These are phyloP conservation scores for Chlamydomonas schloesseri DNA, from an alignment of 139 green algal genomes.

Conservation along the genomic window DNA sequence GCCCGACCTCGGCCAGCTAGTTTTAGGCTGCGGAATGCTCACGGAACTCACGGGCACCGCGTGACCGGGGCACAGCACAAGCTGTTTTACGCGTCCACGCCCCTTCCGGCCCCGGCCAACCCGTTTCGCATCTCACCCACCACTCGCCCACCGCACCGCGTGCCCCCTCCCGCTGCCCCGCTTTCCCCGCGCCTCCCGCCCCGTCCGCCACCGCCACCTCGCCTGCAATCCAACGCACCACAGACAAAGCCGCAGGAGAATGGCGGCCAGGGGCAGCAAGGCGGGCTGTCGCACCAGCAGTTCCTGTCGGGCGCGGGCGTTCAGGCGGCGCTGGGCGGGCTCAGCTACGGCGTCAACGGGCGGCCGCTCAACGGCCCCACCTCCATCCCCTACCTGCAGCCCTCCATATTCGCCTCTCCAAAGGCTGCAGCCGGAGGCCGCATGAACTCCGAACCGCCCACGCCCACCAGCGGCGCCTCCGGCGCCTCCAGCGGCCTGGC, in stretches of 20 bases:
- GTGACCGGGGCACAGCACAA: too few relatives aligned
- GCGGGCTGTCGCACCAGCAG: not conserved
- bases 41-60: too few relatives aligned
- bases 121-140: too few relatives aligned
- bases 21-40: too few relatives aligned
- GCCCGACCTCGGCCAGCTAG: too few relatives aligned
- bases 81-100: too few relatives aligned
- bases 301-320: slow-evolving; percentile 15
- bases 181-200: not conserved
- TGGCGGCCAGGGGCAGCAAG: not conserved
- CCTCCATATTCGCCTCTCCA: slow-evolving; percentile 1
- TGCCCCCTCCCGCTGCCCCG: slow-evolving; percentile 7
- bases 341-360: slow-evolving; percentile 9
- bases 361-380: not conserved
- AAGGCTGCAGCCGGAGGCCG: slow-evolving; percentile 2
- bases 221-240: too few relatives aligned
- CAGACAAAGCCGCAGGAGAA: too few relatives aligned
- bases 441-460: slow-evolving; percentile 29
- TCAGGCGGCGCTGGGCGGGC: slow-evolving; percentile 12
- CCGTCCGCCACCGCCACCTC: too few relatives aligned
- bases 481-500: too few relatives aligned
- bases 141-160: too few relatives aligned
- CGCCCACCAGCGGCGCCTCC: not conserved
- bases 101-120: too few relatives aligned
- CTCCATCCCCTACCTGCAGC: not conserved